phyloP scores from a whole-genome alignment of 2,329 filamentous ascomycete genomes.

The Fusarium incarnatum region DNA sequence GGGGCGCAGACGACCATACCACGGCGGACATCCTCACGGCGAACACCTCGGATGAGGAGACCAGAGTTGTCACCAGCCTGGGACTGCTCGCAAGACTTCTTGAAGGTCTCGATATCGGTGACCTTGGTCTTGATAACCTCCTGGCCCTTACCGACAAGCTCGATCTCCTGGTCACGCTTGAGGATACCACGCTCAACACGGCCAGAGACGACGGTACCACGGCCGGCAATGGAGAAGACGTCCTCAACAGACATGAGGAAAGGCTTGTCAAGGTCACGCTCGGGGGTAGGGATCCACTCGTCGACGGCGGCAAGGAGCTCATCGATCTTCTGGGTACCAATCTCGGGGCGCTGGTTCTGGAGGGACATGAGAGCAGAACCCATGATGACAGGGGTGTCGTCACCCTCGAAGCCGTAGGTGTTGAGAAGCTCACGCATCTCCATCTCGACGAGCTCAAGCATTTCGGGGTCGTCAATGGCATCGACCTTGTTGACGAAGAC shows the following conservation, averaged over 20 bases:
- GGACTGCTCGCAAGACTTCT: slow-evolving; percentile 98
- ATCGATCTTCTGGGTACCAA: slow-evolving; percentile 89
- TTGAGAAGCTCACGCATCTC: slow-evolving; percentile 98
- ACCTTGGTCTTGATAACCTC: slow-evolving; percentile 97
- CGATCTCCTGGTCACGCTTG: slow-evolving; percentile 94
- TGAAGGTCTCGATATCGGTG: slow-evolving; percentile 99
- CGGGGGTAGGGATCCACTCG: slow-evolving; percentile 93
- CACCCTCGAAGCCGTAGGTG: slow-evolving; percentile 96
- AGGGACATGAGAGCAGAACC: slow-evolving; percentile 96
- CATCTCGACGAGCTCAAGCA: slow-evolving; percentile 99
- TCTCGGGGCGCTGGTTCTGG: slow-evolving; percentile 86
- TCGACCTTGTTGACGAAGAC: slow-evolving; percentile 99
- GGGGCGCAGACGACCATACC: slow-evolving; percentile 95
- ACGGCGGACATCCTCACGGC: slow-evolving; percentile 92
- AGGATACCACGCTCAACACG: slow-evolving; percentile 95
- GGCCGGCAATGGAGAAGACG: slow-evolving; percentile 89
- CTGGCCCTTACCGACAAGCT: slow-evolving; percentile 88
- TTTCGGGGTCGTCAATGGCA: slow-evolving; percentile 95
- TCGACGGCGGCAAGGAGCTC: slow-evolving; percentile 92
- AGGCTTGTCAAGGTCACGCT: slow-evolving; percentile 95
- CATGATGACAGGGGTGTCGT: slow-evolving; percentile 96
- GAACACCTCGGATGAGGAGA: slow-evolving; percentile 93
- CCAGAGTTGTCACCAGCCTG: slow-evolving; percentile 98
- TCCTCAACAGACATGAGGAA: slow-evolving; percentile 99
- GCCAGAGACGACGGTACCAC: slow-evolving; percentile 96